A percentile compares a stretch with the other conserved stretches of the same genome.
phyloP scores from a whole-genome alignment of 2,329 filamentous ascomycete genomes.

The Alternaria solani region DNA sequence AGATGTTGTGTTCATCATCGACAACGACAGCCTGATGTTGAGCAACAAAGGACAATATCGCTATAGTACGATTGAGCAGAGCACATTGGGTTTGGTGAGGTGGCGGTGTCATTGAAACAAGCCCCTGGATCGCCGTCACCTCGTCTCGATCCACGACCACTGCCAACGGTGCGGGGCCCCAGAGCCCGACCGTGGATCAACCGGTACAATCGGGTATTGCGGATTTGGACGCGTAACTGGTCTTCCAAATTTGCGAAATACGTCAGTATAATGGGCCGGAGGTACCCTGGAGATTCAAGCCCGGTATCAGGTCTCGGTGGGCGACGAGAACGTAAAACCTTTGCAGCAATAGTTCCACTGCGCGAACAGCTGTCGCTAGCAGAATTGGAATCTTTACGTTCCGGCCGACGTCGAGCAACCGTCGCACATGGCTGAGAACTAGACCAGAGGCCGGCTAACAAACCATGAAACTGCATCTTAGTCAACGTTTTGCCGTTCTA shows the following conservation, averaged over 20 bases:
- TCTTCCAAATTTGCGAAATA: slow-evolving; percentile 11
- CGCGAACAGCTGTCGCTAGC: not conserved
- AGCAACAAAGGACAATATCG: not conserved
- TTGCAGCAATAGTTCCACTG: slow-evolving; percentile 2
- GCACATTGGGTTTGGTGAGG: not conserved
- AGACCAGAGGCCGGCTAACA: not conserved
- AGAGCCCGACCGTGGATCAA: slow-evolving; percentile 30
- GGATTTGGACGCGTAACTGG: slow-evolving; percentile 23
- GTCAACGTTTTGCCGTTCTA: slow-evolving; percentile 4
- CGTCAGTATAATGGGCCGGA: slow-evolving; percentile 20
- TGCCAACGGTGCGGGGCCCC: slow-evolving; percentile 36
- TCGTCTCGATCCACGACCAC: slow-evolving; percentile 28
- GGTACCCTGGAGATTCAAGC: slow-evolving; percentile 7
- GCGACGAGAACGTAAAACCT: slow-evolving; percentile 2
- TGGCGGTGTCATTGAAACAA: slow-evolving; percentile 24
- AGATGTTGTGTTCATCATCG: not conserved
- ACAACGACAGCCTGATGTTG: not conserved
- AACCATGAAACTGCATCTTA: slow-evolving; percentile 17
- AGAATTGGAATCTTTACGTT: slow-evolving; percentile 3
- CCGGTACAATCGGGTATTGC: slow-evolving; percentile 16
- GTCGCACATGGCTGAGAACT: slow-evolving; percentile 10
- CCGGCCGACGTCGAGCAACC: slow-evolving; percentile 19
- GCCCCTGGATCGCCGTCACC: slow-evolving; percentile 24
- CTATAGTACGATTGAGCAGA: slow-evolving; percentile 6
- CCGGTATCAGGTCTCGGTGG: not conserved